Evolutionary conservation across 164 flowering plant genomes (phyloP).

Genomic region (Berberis thunbergii): DNA sequence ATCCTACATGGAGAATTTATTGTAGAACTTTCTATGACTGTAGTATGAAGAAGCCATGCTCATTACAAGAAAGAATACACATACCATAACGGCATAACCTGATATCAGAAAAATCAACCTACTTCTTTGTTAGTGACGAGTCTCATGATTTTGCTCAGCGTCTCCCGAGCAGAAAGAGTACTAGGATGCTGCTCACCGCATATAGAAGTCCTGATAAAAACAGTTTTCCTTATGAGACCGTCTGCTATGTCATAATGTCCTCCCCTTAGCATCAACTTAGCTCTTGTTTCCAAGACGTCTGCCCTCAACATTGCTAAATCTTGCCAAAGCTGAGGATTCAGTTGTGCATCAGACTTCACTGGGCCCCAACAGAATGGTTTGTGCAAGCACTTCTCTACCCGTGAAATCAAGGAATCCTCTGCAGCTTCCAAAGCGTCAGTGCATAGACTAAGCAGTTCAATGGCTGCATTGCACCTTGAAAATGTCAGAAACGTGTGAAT

Average conservation of each 20-base stretch:
- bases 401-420: constrained; percentile 69
- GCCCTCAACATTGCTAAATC: constrained; percentile 78
- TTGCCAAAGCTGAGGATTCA: constrained; percentile 86
- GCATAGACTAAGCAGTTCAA: constrained; percentile 76
- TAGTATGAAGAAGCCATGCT: constrained; percentile 17
- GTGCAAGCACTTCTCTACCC: constrained; percentile 78
- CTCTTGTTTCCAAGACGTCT: constrained; percentile 80
- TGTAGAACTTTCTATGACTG: constrained; percentile 28
- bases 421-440: constrained; percentile 77
- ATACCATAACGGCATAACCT: background rate
- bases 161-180: constrained; percentile 65
- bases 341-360: constrained; percentile 60
- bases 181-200: constrained; percentile 82
- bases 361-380: constrained; percentile 78
- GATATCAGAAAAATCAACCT: constrained; percentile 2
- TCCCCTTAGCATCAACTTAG: constrained; percentile 80
- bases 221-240: constrained; percentile 69
- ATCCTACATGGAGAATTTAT: constrained; percentile 20
- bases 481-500: constrained; percentile 57
- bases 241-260: constrained; percentile 81
- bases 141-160: constrained; percentile 65
- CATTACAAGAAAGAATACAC: constrained; percentile 19
- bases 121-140: constrained; percentile 56
- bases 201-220: constrained; percentile 78
- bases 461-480: constrained; percentile 69